Evolutionary conservation across 768 basidiomycete genomes (phyloP).

Genomic region (Boletus rubescentipes): DNA sequence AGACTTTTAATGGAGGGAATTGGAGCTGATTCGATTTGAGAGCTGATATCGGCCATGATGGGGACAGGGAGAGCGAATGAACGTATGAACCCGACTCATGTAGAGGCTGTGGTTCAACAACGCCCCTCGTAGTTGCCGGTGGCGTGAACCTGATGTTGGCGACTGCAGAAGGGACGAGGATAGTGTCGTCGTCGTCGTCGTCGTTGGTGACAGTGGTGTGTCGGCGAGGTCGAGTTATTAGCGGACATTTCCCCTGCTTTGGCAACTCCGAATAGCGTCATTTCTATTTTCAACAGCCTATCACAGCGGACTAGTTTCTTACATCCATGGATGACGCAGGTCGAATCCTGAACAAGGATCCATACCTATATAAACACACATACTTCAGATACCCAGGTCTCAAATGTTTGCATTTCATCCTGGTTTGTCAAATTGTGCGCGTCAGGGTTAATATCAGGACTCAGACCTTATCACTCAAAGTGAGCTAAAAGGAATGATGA

Average conservation of each 20-base stretch:
- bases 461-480: too few relatives aligned
- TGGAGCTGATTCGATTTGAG: conserved; percentile 51
- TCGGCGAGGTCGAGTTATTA: not conserved
- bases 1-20: conserved; percentile 67
- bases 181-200: conserved; percentile 12
- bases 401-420: too few relatives aligned
- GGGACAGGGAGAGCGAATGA: not conserved
- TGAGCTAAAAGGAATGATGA: too few relatives aligned
- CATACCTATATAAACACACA: too few relatives aligned
- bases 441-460: too few relatives aligned
- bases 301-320: too few relatives aligned
- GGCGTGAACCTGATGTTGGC: not conserved
- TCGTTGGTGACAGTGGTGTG: not conserved
- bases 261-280: not conserved
- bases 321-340: too few relatives aligned
- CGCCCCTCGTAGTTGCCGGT: not conserved
- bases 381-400: too few relatives aligned
- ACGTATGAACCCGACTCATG: conserved; percentile 1
- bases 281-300: not conserved
- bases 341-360: too few relatives aligned
- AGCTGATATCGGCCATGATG: conserved; percentile 17
- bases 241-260: not conserved
- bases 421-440: too few relatives aligned
- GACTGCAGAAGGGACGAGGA: not conserved
- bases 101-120: not conserved